These are phyloP conservation scores for Hyphodiscus sp. DNA, from an alignment of 2,329 filamentous ascomycete genomes.

Conservation along the genomic window DNA sequence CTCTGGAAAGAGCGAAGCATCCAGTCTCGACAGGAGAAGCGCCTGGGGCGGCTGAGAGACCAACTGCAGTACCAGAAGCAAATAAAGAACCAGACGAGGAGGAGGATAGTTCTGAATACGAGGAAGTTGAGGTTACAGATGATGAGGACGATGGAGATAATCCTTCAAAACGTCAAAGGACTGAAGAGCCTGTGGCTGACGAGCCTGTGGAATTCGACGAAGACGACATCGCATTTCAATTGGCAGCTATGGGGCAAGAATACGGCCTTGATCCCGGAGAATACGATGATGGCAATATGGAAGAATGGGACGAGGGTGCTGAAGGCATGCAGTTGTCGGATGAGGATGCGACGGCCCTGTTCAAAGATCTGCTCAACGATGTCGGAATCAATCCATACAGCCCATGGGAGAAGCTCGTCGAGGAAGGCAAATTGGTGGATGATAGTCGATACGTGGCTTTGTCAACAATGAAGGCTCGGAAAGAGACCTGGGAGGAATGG, in stretches of 20 bases:
- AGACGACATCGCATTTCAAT: slow-evolving; percentile 87
- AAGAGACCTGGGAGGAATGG: slow-evolving; percentile 82
- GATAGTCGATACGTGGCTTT: slow-evolving; percentile 84
- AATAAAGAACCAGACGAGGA: slow-evolving; percentile 28
- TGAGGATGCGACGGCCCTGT: slow-evolving; percentile 70
- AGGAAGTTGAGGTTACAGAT: slow-evolving; percentile 40
- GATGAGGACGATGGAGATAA: slow-evolving; percentile 45
- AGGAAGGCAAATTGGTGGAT: slow-evolving; percentile 74
- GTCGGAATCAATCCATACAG: slow-evolving; percentile 77
- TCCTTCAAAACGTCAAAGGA: slow-evolving; percentile 43
- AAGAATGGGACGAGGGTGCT: slow-evolving; percentile 62
- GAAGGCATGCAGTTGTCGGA: slow-evolving; percentile 66
- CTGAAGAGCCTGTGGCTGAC: slow-evolving; percentile 35
- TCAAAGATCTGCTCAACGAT: slow-evolving; percentile 82
- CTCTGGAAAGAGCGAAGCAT: slow-evolving; percentile 21
- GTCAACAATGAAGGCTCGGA: slow-evolving; percentile 71
- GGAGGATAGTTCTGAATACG: slow-evolving; percentile 65
- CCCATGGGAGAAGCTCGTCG: slow-evolving; percentile 84
- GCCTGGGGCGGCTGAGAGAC: slow-evolving; percentile 22
- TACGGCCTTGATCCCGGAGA: slow-evolving; percentile 73
- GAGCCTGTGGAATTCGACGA: slow-evolving; percentile 76
- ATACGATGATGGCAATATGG: slow-evolving; percentile 59
- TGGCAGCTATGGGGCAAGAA: slow-evolving; percentile 83
- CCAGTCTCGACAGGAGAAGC: slow-evolving; percentile 22
- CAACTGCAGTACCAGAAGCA: slow-evolving; percentile 9